Base-by-base conservation (phyloP, 1,284 basidiomycete genomes). In the Tilletia indica region DNA sequence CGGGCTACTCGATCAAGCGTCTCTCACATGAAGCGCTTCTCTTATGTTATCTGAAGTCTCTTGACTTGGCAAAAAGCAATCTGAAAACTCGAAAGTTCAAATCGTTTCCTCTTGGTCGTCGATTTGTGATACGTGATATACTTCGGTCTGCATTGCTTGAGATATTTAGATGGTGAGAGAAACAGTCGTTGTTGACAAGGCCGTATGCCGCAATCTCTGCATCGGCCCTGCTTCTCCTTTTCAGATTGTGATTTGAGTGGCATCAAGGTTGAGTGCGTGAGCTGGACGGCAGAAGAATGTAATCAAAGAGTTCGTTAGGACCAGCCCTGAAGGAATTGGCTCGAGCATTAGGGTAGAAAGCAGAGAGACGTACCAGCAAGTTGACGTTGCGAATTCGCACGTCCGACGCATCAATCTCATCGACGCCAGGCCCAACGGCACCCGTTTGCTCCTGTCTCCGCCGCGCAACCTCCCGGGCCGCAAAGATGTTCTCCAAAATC, bases 401-500 rank as follows among this genome's bases (percentile, higher is more conserved):
- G 67, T 81, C 80, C n/a, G 68, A 71, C 38, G 71, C 11, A 72
- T 58, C 42, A 66, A 64, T 34, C 61, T 64, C 61, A 16, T 34
- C 34, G 3, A 19, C 61, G 14, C 36, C 36, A 9, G 19, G 16
- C 11, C 36, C 61, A 34, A 11, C 34, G 36, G 6, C 61, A 39
- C 34, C 61, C 34, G 39, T 8, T 16, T 38, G 38, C 21, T 51
- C 19, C 16, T 21, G 14, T 31, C 68, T 19, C 61, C 61, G 36
- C 47, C 68, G 16, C 45, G 70, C 69, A 76, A 72, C 76, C 69
- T 81, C 77, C 81, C 90, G 91, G 21, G 90, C 92, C 63, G 88
- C 90, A 72, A 90, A 85, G 36, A 96, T 91, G 77, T 92, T 93
- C 78, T 94, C 92, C 51, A 96, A 87, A 21, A 97, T 92, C 85